A percentile compares a stretch with the other conserved stretches of the same genome.
phyloP scores from a whole-genome alignment of 169 alveolate genomes.

The Plasmodium coatneyi region DNA sequence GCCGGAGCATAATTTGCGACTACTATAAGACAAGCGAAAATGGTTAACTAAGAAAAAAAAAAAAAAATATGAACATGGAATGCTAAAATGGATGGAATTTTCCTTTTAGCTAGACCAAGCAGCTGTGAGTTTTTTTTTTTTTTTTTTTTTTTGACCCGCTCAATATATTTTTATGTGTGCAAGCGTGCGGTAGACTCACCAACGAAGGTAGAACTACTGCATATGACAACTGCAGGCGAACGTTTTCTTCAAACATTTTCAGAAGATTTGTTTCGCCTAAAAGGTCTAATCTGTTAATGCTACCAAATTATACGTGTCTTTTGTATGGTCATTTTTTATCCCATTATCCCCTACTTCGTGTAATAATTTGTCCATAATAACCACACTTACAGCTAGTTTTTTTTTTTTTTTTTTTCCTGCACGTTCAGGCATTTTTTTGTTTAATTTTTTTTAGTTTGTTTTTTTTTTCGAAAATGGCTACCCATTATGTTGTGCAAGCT shows the following conservation, averaged over 20 bases:
- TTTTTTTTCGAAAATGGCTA: background rate
- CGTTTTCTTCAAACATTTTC: background rate
- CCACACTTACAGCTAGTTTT: background rate
- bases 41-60: background rate
- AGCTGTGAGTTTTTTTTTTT: background rate
- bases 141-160: background rate
- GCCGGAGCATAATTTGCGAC: conserved; percentile 27
- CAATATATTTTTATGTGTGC: background rate
- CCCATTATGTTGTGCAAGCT: background rate
- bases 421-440: background rate
- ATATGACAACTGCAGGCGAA: background rate
- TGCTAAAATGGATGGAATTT: background rate
- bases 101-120: background rate
- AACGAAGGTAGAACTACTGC: background rate
- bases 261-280: background rate
- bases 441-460: background rate
- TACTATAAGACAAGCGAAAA: background rate
- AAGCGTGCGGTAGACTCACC: background rate
- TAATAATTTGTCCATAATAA: background rate
- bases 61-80: conserved; percentile 1
- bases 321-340: background rate
- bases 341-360: background rate
- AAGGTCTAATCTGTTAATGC: background rate
- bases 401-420: background rate
- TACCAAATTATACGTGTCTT: background rate